phyloP scores from a whole-genome alignment of 2,329 filamentous ascomycete genomes.

The Kalaharituber pfeilii region DNA sequence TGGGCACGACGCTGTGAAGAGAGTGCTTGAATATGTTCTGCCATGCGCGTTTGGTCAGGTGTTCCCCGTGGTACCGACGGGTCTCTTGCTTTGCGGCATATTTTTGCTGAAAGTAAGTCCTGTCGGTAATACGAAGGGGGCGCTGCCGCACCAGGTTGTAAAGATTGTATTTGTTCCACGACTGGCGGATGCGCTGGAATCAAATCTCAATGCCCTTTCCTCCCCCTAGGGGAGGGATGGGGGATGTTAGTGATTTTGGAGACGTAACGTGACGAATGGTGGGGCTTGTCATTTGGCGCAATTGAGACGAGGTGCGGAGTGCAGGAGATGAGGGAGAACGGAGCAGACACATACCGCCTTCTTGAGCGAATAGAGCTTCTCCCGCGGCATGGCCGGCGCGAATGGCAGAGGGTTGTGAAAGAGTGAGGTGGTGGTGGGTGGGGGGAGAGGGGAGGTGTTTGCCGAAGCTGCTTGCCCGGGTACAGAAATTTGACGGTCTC shows the following conservation, averaged over 20 bases:
- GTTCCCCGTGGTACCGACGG: slow-evolving; percentile 84
- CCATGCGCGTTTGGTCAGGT: slow-evolving; percentile 87
- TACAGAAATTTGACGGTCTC: too few species aligned
- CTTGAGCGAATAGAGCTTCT: slow-evolving; percentile 12
- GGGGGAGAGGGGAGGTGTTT: background rate
- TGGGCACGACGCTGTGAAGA: slow-evolving; percentile 65
- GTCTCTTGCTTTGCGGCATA: slow-evolving; percentile 74
- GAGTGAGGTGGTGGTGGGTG: background rate
- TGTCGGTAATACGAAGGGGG: slow-evolving; percentile 25
- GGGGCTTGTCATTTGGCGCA: background rate
- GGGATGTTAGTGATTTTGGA: slow-evolving; percentile 8
- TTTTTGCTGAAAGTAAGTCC: slow-evolving; percentile 96
- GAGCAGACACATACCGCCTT: slow-evolving; percentile 7
- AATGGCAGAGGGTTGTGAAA: background rate
- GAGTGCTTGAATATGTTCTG: slow-evolving; percentile 75
- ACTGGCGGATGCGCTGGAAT: slow-evolving; percentile 73
- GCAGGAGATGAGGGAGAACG: background rate
- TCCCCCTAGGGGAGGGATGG: too few species aligned
- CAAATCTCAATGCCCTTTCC: too few species aligned
- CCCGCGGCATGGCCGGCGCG: background rate
- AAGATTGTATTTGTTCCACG: slow-evolving; percentile 95
- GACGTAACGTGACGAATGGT: slow-evolving; percentile 12
- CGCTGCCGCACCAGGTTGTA: slow-evolving; percentile 58
- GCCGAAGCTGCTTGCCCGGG: too few species aligned
- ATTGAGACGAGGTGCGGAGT: background rate